Evolutionary conservation across 179 eudicot species (phyloP).

Genomic region (Patellifolia procumbens): DNA sequence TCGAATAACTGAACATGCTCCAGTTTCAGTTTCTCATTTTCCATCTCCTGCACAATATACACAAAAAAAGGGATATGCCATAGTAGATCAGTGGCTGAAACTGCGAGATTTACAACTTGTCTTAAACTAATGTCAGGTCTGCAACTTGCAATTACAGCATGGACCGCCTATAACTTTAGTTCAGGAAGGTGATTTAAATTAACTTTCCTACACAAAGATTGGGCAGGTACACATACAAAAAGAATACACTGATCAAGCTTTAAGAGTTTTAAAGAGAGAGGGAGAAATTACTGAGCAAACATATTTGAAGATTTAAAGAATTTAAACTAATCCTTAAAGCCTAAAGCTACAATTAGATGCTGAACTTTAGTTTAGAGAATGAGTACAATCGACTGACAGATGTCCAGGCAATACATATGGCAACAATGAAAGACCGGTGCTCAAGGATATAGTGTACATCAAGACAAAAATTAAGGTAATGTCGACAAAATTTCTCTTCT

Average conservation of each 20-base stretch:
- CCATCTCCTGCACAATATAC: constrained; percentile 62
- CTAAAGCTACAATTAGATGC: not conserved
- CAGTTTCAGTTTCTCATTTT: constrained; percentile 75
- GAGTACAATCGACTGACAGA: not conserved
- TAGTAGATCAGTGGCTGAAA: not conserved
- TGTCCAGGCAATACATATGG: not conserved
- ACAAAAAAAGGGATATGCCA: constrained; percentile 8
- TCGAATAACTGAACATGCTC: constrained; percentile 74
- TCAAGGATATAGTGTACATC: not conserved
- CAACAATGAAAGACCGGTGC: not conserved
- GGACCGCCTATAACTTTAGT: not conserved
- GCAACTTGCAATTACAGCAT: not conserved
- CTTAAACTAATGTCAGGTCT: not conserved
- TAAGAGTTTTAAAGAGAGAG: too few species aligned
- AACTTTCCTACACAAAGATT: not conserved
- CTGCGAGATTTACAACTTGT: not conserved
- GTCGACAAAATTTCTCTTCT: not conserved
- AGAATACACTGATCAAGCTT: not conserved
- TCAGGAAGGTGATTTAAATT: not conserved
- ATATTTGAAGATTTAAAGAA: not conserved
- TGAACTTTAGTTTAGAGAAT: not conserved
- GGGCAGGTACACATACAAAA: not conserved
- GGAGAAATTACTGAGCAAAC: not conserved
- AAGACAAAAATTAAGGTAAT: not conserved
- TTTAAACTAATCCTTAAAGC: too few species aligned